Evolutionary conservation across 2,329 filamentous ascomycete genomes (phyloP), one percentile per base, ranked within the genome.

Genomic region (Aspergillus tubingensis): DNA sequence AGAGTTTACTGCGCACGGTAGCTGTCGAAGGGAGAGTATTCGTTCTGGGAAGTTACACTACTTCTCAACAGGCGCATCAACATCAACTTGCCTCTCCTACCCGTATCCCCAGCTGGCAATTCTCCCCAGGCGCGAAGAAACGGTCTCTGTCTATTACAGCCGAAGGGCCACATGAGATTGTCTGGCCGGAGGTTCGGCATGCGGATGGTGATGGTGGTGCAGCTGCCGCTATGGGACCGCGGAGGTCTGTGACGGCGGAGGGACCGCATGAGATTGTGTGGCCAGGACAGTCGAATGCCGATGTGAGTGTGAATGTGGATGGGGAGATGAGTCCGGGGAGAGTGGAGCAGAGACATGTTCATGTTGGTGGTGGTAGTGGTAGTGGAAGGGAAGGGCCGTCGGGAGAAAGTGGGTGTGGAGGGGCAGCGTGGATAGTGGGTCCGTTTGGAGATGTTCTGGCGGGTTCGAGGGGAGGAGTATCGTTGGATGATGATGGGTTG

Each of bases 231-330:
- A 2, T 21, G 13, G 25, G 17, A 17, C 17, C 58, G 15, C 68
- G 68, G 39, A 65, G 67, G 7, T 71, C 66, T n/a, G 67, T 71
- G 39, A 77, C 69, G 52, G 72, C 68, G 2, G 71, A 79, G 57
- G 76, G 79, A 17, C 76, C 75, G 32, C 77, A 84, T 64, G 81
- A 83, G 59, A 81, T 82, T 43, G 77, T 79, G 47, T 78, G 79
- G 70, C 78, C 79, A 8, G 67, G 30, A 3, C 8, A 19, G n/a
- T 43, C 10, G 7, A 11, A 21, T 11, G 41, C 17, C 5, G 41
- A 17, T 19, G 10, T 21, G 17, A 4, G 3, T 8, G 10, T 0
- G 10, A 6, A 17, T 30, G 5, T n/a, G 10, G 47, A 17, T 17
- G 47, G 27, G 23, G 25, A 49, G 11, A 63, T 7, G 43, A 13